Evolutionary conservation across 768 basidiomycete species (phyloP), one percentile per base, ranked within the genome.

Genomic region (Mycena polygramma): DNA sequence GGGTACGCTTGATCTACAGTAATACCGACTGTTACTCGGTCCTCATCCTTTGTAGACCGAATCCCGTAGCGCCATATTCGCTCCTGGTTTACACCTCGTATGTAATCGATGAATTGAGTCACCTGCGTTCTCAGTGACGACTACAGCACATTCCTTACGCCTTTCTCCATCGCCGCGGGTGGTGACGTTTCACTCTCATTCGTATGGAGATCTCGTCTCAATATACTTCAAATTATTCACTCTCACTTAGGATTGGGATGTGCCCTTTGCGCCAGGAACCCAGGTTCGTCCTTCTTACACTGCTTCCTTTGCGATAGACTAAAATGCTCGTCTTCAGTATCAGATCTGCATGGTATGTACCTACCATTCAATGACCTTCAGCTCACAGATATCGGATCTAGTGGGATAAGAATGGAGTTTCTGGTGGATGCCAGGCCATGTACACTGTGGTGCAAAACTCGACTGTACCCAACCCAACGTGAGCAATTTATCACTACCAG

Each of bases 291-390:
- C 35, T 17, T 17, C 5, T 30, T 30, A 30, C 30, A 6, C 30
- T 36, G 19, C 7, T 10, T 36, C 30, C 22, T 57, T 24, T 13
- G 20, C 46, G 3, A 30, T 3, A 30, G 14, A 11, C n/a, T 58
- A 45, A 22, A 7, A 41, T 7, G 15, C 24, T 30, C 4, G 24
- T 10, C 41, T 17, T 72, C 76, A 84, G 82, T 89, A 87, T 76
- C 87, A 89, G 75, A 86, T 88, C 69, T 89, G 88, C 81, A 88
- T 89, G 87, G 87, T 88, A 63, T 43, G 76, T 43, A 30, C 30
- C 30, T 30, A 30, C 30, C 30, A 30, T 30, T 39, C 20, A 7
- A 10, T 41, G 41, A 30, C 30, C 30, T 30, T 37, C 19, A 24
- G 41, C 45, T 11, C 17, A 4, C 7, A 7, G 22, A 22, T 17